phyloP scores from a whole-genome alignment of 108 stramenopile genomes.

The Discostella pseudostelligera region DNA sequence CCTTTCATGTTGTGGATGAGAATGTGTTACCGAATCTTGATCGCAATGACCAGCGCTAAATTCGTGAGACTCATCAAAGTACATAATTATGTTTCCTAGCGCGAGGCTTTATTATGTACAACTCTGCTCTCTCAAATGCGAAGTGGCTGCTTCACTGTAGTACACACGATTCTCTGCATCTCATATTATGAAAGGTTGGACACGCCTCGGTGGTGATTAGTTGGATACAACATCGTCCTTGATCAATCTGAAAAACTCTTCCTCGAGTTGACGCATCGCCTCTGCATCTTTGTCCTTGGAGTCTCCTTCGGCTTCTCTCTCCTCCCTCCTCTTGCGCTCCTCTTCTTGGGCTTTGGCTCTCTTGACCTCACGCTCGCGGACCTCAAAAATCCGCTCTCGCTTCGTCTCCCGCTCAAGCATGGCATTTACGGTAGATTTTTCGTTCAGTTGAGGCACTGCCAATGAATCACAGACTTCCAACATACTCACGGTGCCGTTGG shows the following conservation, averaged over 20 bases:
- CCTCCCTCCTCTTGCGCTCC: conserved; percentile 46
- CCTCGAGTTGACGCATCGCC: conserved; percentile 12
- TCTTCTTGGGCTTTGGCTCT: conserved; percentile 39
- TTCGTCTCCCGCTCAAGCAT: conserved; percentile 88
- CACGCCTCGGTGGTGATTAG: no score
- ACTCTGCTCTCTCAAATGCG: no score
- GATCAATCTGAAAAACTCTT: conserved; percentile 9
- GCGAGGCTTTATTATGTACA: no score
- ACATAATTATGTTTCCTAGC: no score
- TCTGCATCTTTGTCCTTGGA: conserved; percentile 13
- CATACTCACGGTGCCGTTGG: conserved; percentile 79
- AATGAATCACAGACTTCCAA: conserved; percentile 79
- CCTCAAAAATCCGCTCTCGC: conserved; percentile 83
- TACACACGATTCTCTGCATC: no score
- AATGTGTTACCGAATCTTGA: no score
- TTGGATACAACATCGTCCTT: background rate
- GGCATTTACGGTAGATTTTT: conserved; percentile 66
- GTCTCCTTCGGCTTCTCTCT: conserved; percentile 17
- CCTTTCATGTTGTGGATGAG: no score
- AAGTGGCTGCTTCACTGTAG: no score
- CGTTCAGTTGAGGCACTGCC: conserved; percentile 56
- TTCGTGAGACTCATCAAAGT: no score
- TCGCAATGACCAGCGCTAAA: no score
- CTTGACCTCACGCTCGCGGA: conserved; percentile 52
- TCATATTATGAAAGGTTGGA: no score